Base-by-base conservation (phyloP, 257 asterid genomes). In the Ilex asprella region DNA sequence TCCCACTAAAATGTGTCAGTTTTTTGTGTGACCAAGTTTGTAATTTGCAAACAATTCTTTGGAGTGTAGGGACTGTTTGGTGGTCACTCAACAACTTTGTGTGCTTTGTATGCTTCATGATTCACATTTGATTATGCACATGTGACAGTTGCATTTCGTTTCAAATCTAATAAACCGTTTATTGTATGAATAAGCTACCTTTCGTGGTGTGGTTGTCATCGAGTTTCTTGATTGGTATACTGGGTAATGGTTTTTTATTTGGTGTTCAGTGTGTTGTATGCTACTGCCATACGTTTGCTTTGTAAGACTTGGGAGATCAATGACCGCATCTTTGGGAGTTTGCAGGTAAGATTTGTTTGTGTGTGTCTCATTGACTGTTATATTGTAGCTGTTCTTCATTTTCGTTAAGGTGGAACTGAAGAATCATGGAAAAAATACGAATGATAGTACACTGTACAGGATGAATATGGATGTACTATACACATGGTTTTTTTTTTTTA, bases 291-390 rank as follows among this genome's bases (percentile, higher is more conserved):
- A 66, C 99, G 99, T 73, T 73, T 89, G 79, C 70, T 89, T 66
- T 87, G 94, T 79, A 93, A 86, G 83, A 78, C 99, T 13, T 93
- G 99, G 99, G 99, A 81, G 83, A 81, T 76, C 75, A 93, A 81
- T 63, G 99, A 81, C 67, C 97, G 95, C 55, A 84, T 82, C 80
- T 93, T 86, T 77, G 89, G 82, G 69, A 86, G 81, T 78, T 81
- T 93, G 81, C 97, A 85, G 93, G 99, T 80, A 77, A 79, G 84
- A n/a, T 53, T 73, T 46, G 6, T 46, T 11, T 46, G n/a, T 46
- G 52, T 3, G 6, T 2, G 3, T 46, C 41, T 35, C 41, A 35
- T 35, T 4, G 8, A 21, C 44, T 67, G 35, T 30, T 52, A 50
- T 44, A 58, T 44, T 51, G 12, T 31, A 16, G 32, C 39, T 21